Base-by-base conservation (phyloP, 2,329 filamentous ascomycete genomes). In the Penicillium sp. region DNA sequence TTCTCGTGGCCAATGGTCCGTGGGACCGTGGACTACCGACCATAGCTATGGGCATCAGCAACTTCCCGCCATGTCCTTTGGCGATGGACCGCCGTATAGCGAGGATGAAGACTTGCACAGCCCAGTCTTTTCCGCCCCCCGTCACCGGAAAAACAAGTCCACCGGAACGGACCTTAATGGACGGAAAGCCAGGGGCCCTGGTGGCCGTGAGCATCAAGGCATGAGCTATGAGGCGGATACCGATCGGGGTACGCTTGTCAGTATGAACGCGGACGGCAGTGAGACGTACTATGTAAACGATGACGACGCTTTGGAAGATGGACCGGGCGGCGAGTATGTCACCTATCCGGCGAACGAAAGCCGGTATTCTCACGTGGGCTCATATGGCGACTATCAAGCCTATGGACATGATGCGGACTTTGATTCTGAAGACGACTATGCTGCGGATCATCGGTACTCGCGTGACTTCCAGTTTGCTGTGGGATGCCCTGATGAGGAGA, bases 71-170 rank as follows among this genome's bases (percentile, higher is more conserved):
- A 89, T 93, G 64, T 81, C 88, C 43, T 91, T 93, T 61, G 87
- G 82, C 3, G 88, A 93, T 64, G 90, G 90, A 0, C 90, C 90
- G 21, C 91, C 90, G 2, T 97, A 89, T 73, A 95, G 88, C 68
- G 90, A 96, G 71, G 90, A 97, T 63, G 89, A 97, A 61, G 93
- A 97, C 68, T 77, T 96, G 38, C 88, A 93, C 63, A 95, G 89
- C 64, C 90, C 90, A 0, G 79, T n/a, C n/a, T n/a, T 84, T 15
- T 87, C 95, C 17, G 88, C 90, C 13, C 88, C 85, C 33, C 79
- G 87, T 51, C 89, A 95, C 67, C 85, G 86, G 63, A 95, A 93
- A 69, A 85, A 87, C 39, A 47, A 22, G 64, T 76, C n/a, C n/a
- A n/a, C n/a, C n/a, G n/a, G n/a, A n/a, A n/a, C n/a, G n/a, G n/a